Percentiles rank a stretch among this genome's conserved stretches.
Evolutionary conservation across 139 green algal genomes (phyloP).

Genomic region (Picochlorum sp.): DNA sequence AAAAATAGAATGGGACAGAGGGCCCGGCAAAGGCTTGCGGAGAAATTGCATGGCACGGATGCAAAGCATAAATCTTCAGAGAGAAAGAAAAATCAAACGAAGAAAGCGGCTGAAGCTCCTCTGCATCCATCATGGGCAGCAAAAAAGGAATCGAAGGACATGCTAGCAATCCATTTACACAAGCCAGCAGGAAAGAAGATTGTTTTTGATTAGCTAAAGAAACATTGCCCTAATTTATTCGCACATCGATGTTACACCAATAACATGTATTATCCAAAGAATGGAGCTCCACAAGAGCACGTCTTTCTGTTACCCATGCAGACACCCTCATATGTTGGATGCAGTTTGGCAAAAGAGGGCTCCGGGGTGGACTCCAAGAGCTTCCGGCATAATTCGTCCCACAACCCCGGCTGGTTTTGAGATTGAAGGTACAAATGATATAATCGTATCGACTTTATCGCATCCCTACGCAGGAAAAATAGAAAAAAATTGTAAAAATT

Average conservation of each 20-base stretch:
- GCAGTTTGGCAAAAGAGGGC: slow-evolving; percentile 62
- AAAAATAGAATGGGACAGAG: slow-evolving; percentile 54
- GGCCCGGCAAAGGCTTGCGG: slow-evolving; percentile 28
- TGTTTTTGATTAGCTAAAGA: slow-evolving; percentile 10
- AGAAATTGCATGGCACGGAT: background rate
- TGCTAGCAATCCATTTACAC: background rate
- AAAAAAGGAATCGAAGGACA: background rate
- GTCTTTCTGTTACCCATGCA: slow-evolving; percentile 87
- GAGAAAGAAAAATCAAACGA: background rate
- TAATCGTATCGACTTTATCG: slow-evolving; percentile 78
- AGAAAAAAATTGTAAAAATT: background rate
- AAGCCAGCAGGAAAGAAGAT: slow-evolving; percentile 18
- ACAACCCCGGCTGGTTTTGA: slow-evolving; percentile 30
- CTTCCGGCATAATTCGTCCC: slow-evolving; percentile 42
- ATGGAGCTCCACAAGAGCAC: slow-evolving; percentile 75
- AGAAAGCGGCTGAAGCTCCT: background rate
- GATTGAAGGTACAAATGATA: slow-evolving; percentile 68
- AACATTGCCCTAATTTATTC: slow-evolving; percentile 9
- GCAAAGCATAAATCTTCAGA: background rate
- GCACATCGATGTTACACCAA: slow-evolving; percentile 3
- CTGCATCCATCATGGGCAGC: slow-evolving; percentile 54
- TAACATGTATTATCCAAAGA: slow-evolving; percentile 50
- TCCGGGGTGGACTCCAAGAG: slow-evolving; percentile 47
- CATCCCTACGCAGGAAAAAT: slow-evolving; percentile 38
- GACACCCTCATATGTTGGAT: slow-evolving; percentile 74